These are phyloP conservation scores for Botrytis pseudocinerea DNA, from an alignment of 2,329 filamentous ascomycete species.

Conservation along the genomic window DNA sequence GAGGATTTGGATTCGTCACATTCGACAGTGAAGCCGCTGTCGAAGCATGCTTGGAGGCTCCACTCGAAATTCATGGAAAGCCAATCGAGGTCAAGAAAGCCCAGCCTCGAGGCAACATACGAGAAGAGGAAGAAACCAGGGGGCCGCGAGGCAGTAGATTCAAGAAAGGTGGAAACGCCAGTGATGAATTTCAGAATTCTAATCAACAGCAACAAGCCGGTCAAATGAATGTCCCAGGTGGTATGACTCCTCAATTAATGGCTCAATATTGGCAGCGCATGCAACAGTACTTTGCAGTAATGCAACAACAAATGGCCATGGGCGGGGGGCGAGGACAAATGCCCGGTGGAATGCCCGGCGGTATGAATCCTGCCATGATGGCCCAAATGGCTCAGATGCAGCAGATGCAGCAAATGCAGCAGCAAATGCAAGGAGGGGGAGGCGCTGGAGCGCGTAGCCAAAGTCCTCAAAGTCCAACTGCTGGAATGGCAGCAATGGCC, in stretches of 20 bases:
- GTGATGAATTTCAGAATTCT: conserved; percentile 48
- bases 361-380: conserved; percentile 75
- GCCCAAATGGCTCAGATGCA: conserved; percentile 75
- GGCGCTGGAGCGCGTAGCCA: conserved; percentile 37
- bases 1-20: conserved; percentile 96
- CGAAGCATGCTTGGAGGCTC: conserved; percentile 80
- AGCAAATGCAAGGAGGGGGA: conserved; percentile 46
- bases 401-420: conserved; percentile 66
- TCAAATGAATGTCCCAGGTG: conserved; percentile 48
- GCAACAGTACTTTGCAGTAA: conserved; percentile 95
- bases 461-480: conserved; percentile 39
- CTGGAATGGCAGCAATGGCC: conserved; percentile 39
- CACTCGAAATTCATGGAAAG: conserved; percentile 91
- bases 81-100: conserved; percentile 98
- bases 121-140: conserved; percentile 79
- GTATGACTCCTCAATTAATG: conserved; percentile 96
- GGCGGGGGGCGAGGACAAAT: conserved; percentile 58
- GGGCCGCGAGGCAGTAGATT: conserved; percentile 56
- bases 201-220: conserved; percentile 41
- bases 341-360: conserved; percentile 53
- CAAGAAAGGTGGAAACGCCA: conserved; percentile 49
- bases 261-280: conserved; percentile 98
- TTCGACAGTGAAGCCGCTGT: conserved; percentile 96
- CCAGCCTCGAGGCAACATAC: conserved; percentile 89
- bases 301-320: conserved; percentile 92